Base-by-base conservation (phyloP, 208 protist genomes). In the Trypanosoma caninum region DNA sequence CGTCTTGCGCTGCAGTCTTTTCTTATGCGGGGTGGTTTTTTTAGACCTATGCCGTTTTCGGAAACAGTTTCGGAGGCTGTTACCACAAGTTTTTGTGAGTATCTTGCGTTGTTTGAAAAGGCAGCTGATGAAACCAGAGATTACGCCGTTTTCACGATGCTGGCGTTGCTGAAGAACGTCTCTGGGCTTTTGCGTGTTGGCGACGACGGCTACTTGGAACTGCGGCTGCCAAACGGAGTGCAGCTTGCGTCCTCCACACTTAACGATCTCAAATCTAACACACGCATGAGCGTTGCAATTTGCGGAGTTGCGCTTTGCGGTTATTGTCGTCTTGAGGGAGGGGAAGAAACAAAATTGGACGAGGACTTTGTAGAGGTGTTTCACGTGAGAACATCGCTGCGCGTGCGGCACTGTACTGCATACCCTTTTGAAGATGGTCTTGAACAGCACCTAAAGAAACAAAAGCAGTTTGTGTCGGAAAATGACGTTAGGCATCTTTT, bases 241-340 rank as follows among this genome's bases (percentile, higher is more conserved):
- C 72, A 68, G 22, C 16, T 84, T 25, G 82, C 82, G 6, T 65
- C 73, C 5, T 87, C 86, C 1, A 89, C 85, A 2, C 54, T 93
- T 11, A 95, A 95, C 58, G 86, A 92, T 48, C 70, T 78, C 41
- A 93, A 91, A 65, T 93, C 89, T 10, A 95, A 82, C 60, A 87
- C 73, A 38, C 78, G 89, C 7, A 40, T 77, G 27, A 89, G 78
- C 51, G 61, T 75, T 3, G 72, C 74, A 7, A 40, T 69, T 25
- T 75, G 76, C 16, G 60, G 74, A 25, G 16, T 88, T 6, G 58
- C 55, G 0, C 40, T 92, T 51, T 72, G 82, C 48, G 76, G 74
- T 9, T 65, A 89, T 25, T 53, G 81, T 5, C 46, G 58, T 9
- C 61, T 56, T 16, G 44, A 55, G 4, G 72, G 40, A 25, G 65